Evolutionary conservation across 2,329 filamentous ascomycete species (phyloP).

Genomic region (Xylariaceae sp.): DNA sequence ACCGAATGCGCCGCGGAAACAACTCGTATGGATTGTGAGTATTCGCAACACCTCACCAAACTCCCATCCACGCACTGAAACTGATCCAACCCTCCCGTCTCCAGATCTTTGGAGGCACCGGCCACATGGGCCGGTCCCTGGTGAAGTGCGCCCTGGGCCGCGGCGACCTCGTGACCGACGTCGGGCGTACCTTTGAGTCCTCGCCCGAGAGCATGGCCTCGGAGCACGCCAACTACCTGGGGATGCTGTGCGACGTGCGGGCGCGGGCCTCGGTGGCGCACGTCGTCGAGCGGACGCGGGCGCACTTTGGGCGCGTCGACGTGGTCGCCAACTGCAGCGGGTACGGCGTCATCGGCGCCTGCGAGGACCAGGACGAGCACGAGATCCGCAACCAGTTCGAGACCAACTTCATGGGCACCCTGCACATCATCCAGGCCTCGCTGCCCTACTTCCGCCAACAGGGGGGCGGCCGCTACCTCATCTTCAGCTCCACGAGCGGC

Average conservation of each 20-base stretch:
- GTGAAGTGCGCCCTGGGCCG: conserved; percentile 77
- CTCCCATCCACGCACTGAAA: conserved; percentile 2
- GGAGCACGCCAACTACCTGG: conserved; percentile 69
- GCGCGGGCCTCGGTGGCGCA: conserved; percentile 70
- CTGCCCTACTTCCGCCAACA: conserved; percentile 82
- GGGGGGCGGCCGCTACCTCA: conserved; percentile 75
- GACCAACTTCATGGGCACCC: conserved; percentile 93
- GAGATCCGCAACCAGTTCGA: conserved; percentile 95
- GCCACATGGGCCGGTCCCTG: conserved; percentile 89
- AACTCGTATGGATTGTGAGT: conserved; percentile 84
- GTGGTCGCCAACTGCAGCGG: conserved; percentile 91
- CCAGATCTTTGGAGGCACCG: conserved; percentile 91
- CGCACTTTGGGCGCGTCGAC: conserved; percentile 77
- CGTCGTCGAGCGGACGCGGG: conserved; percentile 66
- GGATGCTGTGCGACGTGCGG: conserved; percentile 85
- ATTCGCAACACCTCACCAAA: no score
- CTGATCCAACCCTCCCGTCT: conserved; percentile 6
- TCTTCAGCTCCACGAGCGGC: conserved; percentile 90
- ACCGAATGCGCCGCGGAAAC: conserved; percentile 63
- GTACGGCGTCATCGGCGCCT: conserved; percentile 91
- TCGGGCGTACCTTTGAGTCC: conserved; percentile 79
- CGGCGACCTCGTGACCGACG: conserved; percentile 79
- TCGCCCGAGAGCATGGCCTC: conserved; percentile 66
- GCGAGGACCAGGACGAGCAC: conserved; percentile 94
- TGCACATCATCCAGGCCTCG: conserved; percentile 87